Conservation (phyloP, 2,329 filamentous ascomycete species). For the Davidsoniella eucalypti region DNA sequence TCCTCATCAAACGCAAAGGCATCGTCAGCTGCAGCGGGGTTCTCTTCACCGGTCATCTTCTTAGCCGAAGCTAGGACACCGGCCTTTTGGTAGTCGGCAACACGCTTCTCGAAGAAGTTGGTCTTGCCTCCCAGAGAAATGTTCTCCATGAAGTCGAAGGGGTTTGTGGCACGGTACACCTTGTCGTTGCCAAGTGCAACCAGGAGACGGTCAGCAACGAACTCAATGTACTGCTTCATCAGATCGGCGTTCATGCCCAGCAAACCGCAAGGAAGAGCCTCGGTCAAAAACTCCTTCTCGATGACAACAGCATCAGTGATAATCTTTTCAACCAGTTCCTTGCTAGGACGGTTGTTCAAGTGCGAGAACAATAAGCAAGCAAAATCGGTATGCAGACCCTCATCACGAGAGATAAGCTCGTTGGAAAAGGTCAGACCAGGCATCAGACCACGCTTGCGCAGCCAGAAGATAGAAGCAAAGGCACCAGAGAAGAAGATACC, state of each 20-base stretch:
- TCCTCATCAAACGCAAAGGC: constrained; percentile 94
- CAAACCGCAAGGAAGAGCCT: constrained; percentile 80
- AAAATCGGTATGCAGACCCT: constrained; percentile 98
- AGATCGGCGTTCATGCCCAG: constrained; percentile 94
- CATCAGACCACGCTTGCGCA: constrained; percentile 99
- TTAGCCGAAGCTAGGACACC: constrained; percentile 91
- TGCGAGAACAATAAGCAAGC: constrained; percentile 97
- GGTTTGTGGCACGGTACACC: constrained; percentile 82
- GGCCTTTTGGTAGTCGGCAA: constrained; percentile 98
- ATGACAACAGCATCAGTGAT: constrained; percentile 89
- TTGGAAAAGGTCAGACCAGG: constrained; percentile 97
- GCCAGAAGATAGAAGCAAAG: constrained; percentile 98
- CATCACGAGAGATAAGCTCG: constrained; percentile 97
- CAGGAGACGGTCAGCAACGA: constrained; percentile 89
- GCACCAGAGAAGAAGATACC: constrained; percentile 99
- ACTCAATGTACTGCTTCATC: constrained; percentile 99
- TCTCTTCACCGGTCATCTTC: constrained; percentile 37
- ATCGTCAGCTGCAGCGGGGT: constrained; percentile 41
- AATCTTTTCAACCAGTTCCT: constrained; percentile 66
- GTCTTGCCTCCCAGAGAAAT: constrained; percentile 98
- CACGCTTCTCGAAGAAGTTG: constrained; percentile 99
- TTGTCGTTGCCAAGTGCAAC: constrained; percentile 88
- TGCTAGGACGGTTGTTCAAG: constrained; percentile 76
- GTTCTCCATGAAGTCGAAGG: constrained; percentile 99
- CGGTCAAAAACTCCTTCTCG: constrained; percentile 94